A percentile compares a stretch with the other conserved stretches of the same genome.
These are phyloP conservation scores for Yarrowia osloensis DNA, from an alignment of 805 yeast species.

Conservation along the genomic window DNA sequence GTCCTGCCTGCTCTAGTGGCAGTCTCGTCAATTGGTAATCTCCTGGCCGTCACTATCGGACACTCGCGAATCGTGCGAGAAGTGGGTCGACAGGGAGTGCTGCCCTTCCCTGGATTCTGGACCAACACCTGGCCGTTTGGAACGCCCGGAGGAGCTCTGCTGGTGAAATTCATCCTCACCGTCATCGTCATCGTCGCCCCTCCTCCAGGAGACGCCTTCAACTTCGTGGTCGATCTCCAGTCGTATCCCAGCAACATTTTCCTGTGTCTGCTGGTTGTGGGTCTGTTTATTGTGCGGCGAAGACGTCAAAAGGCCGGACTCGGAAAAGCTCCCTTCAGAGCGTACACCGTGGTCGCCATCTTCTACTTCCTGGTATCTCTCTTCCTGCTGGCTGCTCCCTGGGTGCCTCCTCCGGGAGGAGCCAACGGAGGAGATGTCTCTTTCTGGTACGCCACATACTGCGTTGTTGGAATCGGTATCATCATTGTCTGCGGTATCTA, in stretches of 20 bases:
- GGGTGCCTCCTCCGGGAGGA: constrained; percentile 27
- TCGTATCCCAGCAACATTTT: constrained; percentile 67
- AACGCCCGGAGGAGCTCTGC: constrained; percentile 49
- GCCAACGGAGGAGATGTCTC: constrained; percentile 19
- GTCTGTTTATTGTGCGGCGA: constrained; percentile 47
- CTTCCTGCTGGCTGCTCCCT: constrained; percentile 18
- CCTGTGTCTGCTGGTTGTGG: constrained; percentile 54
- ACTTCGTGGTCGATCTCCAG: constrained; percentile 61
- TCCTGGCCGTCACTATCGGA: constrained; percentile 63
- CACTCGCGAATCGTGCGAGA: constrained; percentile 61
- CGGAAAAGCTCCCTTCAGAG: background rate
- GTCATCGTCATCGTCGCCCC: constrained; percentile 57
- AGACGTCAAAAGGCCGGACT: background rate
- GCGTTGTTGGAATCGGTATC: constrained; percentile 28
- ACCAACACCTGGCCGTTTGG: constrained; percentile 45
- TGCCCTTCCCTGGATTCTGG: constrained; percentile 54
- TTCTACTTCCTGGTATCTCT: constrained; percentile 9
- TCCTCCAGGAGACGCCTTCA: constrained; percentile 66
- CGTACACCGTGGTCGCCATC: constrained; percentile 3
- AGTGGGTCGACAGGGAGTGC: constrained; percentile 51
- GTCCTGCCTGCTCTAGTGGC: constrained; percentile 60
- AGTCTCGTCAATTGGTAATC: constrained; percentile 63
- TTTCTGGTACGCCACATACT: constrained; percentile 28
- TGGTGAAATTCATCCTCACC: constrained; percentile 58
- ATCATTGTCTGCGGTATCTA: background rate